These are phyloP conservation scores for Stemphylium vesicarium DNA, from an alignment of 2,329 filamentous ascomycete species.

Conservation along the genomic window DNA sequence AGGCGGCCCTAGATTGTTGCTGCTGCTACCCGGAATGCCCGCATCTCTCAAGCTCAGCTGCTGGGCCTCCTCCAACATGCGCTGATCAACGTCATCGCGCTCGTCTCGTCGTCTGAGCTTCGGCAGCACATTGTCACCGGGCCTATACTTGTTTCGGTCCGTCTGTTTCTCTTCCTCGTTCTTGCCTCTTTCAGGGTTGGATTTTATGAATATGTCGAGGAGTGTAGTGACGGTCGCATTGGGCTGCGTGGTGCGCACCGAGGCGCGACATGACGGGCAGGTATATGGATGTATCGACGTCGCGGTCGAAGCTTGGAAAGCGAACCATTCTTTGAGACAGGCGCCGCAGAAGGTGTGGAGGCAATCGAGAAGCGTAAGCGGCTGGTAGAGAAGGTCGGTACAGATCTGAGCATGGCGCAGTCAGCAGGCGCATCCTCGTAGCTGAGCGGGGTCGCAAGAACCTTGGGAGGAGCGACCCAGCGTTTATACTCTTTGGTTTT, in stretches of 20 bases:
- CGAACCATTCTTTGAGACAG: slow-evolving; percentile 96
- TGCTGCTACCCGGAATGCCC: slow-evolving; percentile 54
- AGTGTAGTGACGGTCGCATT: slow-evolving; percentile 91
- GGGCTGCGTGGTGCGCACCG: slow-evolving; percentile 83
- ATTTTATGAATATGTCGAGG: slow-evolving; percentile 83
- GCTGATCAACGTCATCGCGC: slow-evolving; percentile 69
- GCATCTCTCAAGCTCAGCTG: slow-evolving; percentile 75
- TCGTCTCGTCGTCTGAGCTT: slow-evolving; percentile 58
- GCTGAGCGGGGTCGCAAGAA: not conserved
- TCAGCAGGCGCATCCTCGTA: slow-evolving; percentile 32
- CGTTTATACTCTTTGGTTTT: not conserved
- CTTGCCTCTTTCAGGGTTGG: slow-evolving; percentile 78
- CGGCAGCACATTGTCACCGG: slow-evolving; percentile 81
- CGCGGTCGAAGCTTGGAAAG: slow-evolving; percentile 71
- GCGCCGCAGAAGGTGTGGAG: slow-evolving; percentile 95
- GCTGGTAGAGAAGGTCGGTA: slow-evolving; percentile 91
- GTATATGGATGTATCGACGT: slow-evolving; percentile 70
- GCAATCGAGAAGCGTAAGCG: slow-evolving; percentile 88
- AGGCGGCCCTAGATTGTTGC: slow-evolving; percentile 51
- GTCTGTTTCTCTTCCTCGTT: slow-evolving; percentile 76
- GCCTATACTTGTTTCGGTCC: slow-evolving; percentile 76
- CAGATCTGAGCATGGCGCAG: slow-evolving; percentile 72
- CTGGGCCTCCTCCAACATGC: slow-evolving; percentile 73
- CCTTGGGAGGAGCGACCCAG: not conserved
- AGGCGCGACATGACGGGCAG: slow-evolving; percentile 89